Percentiles rank a stretch among this genome's conserved stretches.
Conservation (phyloP, 371 early-diverging fungal genomes). For the Mortierella sp. region DNA sequence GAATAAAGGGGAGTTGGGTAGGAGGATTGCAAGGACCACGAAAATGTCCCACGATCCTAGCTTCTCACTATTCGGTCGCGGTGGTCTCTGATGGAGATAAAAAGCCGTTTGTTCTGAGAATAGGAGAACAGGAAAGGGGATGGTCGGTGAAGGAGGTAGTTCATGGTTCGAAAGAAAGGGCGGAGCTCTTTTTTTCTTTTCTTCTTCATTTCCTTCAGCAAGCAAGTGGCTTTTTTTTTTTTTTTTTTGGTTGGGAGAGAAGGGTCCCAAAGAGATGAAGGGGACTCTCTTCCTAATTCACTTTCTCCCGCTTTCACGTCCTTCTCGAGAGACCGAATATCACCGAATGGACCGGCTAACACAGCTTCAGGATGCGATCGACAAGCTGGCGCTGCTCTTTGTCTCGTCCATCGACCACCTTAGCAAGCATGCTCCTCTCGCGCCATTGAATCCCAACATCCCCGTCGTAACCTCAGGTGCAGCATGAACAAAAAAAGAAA, state of each 20-base stretch:
- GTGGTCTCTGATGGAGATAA: too few species aligned
- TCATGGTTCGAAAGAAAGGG: too few species aligned
- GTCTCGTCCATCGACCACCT: conserved; percentile 53
- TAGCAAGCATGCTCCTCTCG: conserved; percentile 43
- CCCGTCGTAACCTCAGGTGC: conserved; percentile 45
- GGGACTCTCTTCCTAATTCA: neutral
- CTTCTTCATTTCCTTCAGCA: too few species aligned
- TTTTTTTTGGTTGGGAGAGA: conserved; percentile 8
- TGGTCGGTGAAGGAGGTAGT: neutral
- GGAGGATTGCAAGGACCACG: too few species aligned
- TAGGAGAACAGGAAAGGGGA: too few species aligned
- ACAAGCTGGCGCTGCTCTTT: conserved; percentile 55
- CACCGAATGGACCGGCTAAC: conserved; percentile 68
- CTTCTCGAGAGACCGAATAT: neutral
- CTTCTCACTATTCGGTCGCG: too few species aligned
- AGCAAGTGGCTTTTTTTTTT: too few species aligned
- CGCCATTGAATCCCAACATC: conserved; percentile 35
- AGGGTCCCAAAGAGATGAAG: neutral
- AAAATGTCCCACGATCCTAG: too few species aligned
- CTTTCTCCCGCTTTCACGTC: neutral
- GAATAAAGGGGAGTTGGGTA: too few species aligned
- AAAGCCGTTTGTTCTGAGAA: too few species aligned
- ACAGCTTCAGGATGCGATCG: conserved; percentile 73
- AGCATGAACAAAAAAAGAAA: neutral
- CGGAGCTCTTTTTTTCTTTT: too few species aligned